Conservation (phyloP, 2,329 filamentous ascomycete genomes). For the Fusarium bulbicola region DNA sequence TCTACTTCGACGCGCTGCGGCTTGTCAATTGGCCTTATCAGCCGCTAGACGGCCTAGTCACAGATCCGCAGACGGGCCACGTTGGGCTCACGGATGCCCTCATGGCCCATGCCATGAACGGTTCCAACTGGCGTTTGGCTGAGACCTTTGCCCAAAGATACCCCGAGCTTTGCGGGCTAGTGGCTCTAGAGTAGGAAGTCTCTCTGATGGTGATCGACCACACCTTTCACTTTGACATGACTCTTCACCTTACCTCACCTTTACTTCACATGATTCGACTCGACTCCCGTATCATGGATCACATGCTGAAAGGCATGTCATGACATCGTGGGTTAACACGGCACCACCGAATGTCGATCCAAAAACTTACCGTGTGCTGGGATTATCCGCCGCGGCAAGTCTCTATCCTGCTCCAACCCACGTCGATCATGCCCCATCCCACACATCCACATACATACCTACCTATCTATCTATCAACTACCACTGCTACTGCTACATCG, state of each 20-base stretch:
- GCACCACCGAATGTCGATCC: slow-evolving; percentile 36
- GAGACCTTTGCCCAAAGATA: slow-evolving; percentile 26
- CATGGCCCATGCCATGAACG: slow-evolving; percentile 31
- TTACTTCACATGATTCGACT: slow-evolving; percentile 8
- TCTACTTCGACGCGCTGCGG: slow-evolving; percentile 47
- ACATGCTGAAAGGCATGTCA: slow-evolving; percentile 18
- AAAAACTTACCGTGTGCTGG: slow-evolving; percentile 8
- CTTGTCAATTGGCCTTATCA: slow-evolving; percentile 48
- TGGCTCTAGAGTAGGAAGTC: slow-evolving; percentile 17
- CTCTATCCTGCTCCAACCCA: slow-evolving; percentile 13
- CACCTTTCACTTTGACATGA: neutral
- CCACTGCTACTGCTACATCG: neutral
- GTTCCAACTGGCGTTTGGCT: slow-evolving; percentile 27
- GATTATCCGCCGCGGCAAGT: slow-evolving; percentile 20
- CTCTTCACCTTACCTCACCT: neutral
- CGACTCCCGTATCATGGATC: slow-evolving; percentile 14
- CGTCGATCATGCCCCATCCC: slow-evolving; percentile 17
- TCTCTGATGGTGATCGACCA: neutral
- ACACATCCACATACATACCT: neutral
- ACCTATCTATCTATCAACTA: neutral
- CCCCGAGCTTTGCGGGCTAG: slow-evolving; percentile 28
- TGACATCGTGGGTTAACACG: slow-evolving; percentile 35
- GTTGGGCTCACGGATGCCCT: slow-evolving; percentile 33
- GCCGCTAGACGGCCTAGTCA: slow-evolving; percentile 27
- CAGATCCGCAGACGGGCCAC: slow-evolving; percentile 32